Conservation (phyloP, 306 rosid species). For the Abrus precatorius region DNA sequence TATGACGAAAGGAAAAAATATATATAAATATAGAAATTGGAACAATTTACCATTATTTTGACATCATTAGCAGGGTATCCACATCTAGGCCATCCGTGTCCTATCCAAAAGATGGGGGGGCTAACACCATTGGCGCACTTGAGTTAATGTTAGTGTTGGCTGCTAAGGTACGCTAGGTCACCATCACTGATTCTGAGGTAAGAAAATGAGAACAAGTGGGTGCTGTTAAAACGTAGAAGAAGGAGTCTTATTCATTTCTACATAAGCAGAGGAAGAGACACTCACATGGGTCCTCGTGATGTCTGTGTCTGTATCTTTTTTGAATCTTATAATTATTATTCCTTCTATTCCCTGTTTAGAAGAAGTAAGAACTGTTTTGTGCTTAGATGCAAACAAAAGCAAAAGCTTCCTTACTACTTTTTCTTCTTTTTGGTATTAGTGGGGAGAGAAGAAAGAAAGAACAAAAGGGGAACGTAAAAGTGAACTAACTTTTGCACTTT, state of each 20-base stretch:
- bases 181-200: slow-evolving; percentile 30
- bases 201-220: slow-evolving; percentile 39
- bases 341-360: slow-evolving; percentile 35
- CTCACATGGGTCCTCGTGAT: slow-evolving; percentile 53
- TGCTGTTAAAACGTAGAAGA: not conserved
- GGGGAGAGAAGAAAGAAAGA: not conserved
- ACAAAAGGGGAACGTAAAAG: slow-evolving; percentile 26
- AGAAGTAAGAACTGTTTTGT: not conserved
- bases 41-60: not conserved
- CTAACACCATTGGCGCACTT: slow-evolving; percentile 23
- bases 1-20: too few species aligned
- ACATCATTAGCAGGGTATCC: not conserved
- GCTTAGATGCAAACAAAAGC: slow-evolving; percentile 4
- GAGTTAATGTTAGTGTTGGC: not conserved
- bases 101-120: not conserved
- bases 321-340: not conserved
- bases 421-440: not conserved
- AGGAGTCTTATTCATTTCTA: too few species aligned
- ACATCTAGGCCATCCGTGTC: not conserved
- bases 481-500: slow-evolving; percentile 52
- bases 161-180: slow-evolving; percentile 49
- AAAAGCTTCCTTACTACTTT: not conserved
- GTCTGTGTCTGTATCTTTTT: slow-evolving; percentile 27
- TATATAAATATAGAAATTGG: not conserved
- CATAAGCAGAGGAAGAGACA: not conserved